A percentile compares a stretch with the other conserved stretches of the same genome.
Conservation (phyloP, 805 yeast species). For the Helenozyma rhizophorensis region DNA sequence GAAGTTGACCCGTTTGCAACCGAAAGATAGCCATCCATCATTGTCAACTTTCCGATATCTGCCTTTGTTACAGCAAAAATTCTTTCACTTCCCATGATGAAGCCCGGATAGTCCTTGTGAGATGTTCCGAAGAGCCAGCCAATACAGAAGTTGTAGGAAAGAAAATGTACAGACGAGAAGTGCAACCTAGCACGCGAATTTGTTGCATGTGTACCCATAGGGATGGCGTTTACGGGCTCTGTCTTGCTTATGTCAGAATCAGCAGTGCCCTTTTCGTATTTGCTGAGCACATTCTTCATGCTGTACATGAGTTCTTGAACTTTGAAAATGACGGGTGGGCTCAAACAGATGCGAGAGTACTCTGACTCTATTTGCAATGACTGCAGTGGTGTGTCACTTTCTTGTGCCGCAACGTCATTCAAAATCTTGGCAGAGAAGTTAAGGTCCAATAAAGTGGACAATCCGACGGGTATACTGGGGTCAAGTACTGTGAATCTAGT, state of each 20-base stretch:
- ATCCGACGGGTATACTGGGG: slow-evolving; percentile 35
- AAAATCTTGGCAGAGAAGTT: slow-evolving; percentile 40
- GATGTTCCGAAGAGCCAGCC: slow-evolving; percentile 71
- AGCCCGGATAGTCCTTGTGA: slow-evolving; percentile 53
- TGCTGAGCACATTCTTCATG: background rate
- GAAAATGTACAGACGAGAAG: slow-evolving; percentile 52
- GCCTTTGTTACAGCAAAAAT: slow-evolving; percentile 63
- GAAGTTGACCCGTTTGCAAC: slow-evolving; percentile 61
- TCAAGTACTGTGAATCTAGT: slow-evolving; percentile 38
- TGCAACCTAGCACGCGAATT: too few relatives aligned
- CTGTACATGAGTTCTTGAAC: slow-evolving; percentile 21
- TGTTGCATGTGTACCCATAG: too few relatives aligned
- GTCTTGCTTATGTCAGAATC: background rate
- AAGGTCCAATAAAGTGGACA: slow-evolving; percentile 41
- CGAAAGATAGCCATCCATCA: slow-evolving; percentile 66
- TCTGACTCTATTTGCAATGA: slow-evolving; percentile 56
- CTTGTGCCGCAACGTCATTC: slow-evolving; percentile 25
- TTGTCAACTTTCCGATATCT: slow-evolving; percentile 60
- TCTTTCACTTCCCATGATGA: slow-evolving; percentile 74
- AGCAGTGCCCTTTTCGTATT: background rate
- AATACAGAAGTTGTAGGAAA: slow-evolving; percentile 62
- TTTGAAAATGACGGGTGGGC: slow-evolving; percentile 44
- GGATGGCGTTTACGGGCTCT: background rate
- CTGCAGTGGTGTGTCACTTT: slow-evolving; percentile 25
- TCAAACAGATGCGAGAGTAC: slow-evolving; percentile 53